Base-by-base conservation (phyloP, 2,329 filamentous ascomycete genomes). In the Thielaviopsis musarum region DNA sequence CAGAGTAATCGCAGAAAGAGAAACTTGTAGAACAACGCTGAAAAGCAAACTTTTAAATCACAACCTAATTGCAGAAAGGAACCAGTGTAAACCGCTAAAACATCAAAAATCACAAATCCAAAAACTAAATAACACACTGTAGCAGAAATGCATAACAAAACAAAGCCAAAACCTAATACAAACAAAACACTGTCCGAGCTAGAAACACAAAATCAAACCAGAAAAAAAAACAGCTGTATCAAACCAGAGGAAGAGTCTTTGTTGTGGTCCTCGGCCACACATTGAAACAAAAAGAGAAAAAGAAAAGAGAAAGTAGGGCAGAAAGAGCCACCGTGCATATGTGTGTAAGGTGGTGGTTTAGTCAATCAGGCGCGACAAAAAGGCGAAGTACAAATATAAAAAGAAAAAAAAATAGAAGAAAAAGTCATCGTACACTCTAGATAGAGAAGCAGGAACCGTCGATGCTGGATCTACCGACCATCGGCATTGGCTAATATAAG, bases 21-120 rank as follows among this genome's bases (percentile, higher is more conserved):
- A 61, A 49, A 24, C 7, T 24, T 22, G 26, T 52, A 55, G 41
- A 52, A 58, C 52, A 56, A 55, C 59, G 59, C 59, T 58, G 49
- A 58, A 58, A 62, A 58, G 54, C 51, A 60, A 61, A 58, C 62
- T 61, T 61, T 61, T 59, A 58, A 54, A 59, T 57, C 28, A 24
- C 53, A 57, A 57, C 52, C 52, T 38, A 52, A 55, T 54, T 9
- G 48, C 54, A 49, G 51, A 52, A 38, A n/a, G 49, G n/a, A 56
- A 28, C 28, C 48, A 60, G 21, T 21, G 34, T 38, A 54, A 41
- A 57, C 38, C 52, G 56, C 34, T 54, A 48, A 34, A 51, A 57
- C 4, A 57, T n/a, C n/a, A 51, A 52, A 52, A 57, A 53, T 34
- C 26, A 54, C 15, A 38, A 49, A 30, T 38, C 34, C 59, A 60